Evolutionary conservation across 2,329 filamentous ascomycete genomes (phyloP), one percentile per base, ranked within the genome.

Genomic region (Fusarium sp.): DNA sequence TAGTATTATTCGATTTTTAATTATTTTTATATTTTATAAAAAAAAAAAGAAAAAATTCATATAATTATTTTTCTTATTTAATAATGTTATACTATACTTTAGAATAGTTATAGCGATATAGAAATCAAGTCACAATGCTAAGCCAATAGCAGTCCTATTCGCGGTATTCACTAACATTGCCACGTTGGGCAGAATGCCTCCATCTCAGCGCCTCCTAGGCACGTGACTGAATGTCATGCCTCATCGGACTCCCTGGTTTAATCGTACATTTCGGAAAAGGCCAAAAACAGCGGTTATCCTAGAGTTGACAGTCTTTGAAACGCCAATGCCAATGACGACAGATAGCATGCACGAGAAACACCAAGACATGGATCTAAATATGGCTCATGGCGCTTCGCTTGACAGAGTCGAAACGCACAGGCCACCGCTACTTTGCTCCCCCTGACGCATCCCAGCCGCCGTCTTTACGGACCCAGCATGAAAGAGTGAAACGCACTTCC

Each of bases 401-500:
- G 23, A 56, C 50, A 75, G 67, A 35, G 54, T 52, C 32, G 32
- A 65, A 37, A 70, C 37, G 74, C 71, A 64, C 69, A 68, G 68
- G 52, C 66, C 73, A 74, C 63, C 66, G 25, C 56, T 56, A 61
- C 52, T 59, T 58, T 60, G 13, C 52, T n/a, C 23, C 45, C 45
- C 34, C 39, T 54, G 60, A 52, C 30, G 32, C 23, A 48, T 52
- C 39, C 57, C 63, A 68, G 43, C 71, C 62, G 59, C 71, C 43
- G 20, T 37, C 50, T 59, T 61, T 39, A 66, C 52, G n/a, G 52
- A 56, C 57, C 62, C 58, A 68, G 61, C 63, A 67, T 66, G 20
- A 68, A 67, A 43, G 20, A 54, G 23, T 77, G 75, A 78, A 77
- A 78, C 74, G 45, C 61, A 67, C 60, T 37, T 73, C 64, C 67